Evolutionary conservation across 345 rosid genomes (phyloP), one percentile per base, ranked within the genome.

Genomic region (Kernera saxatilis): DNA sequence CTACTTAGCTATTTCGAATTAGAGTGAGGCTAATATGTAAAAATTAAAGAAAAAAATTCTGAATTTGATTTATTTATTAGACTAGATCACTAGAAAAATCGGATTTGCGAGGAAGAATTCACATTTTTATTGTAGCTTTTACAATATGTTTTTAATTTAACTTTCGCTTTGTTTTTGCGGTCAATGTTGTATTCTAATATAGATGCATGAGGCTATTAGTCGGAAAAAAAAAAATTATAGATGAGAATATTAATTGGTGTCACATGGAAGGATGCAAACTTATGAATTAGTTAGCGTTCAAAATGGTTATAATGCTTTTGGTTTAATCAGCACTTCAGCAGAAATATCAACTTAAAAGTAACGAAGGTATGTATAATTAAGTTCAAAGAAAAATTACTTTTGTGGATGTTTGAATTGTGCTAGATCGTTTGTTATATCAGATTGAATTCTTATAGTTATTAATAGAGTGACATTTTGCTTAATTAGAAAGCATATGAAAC

Each of bases 1-100:
- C 10, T 65, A 57, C 72, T 57, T 73, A 6, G 72, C 77, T 66
- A 65, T 73, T 37, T 46, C 72, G 14, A 64, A 73, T 55, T 72
- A 72, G 64, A 45, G 8, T 4, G 25, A n/a, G 13, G 27, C 18
- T 18, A 68, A 32, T 9, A n/a, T 44, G 35, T 69, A 22, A 7
- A 40, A 23, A 3, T n/a, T 18, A 14, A 52, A 52, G n/a, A 40
- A 4, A 4, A 14, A 50, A 26, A 2, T 17, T n/a, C 17, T 40
- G 32, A 21, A 25, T 33, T 46, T 36, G 64, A 23, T 55, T 55
- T 0, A 25, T 25, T 19, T 12, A 64, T 33, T 35, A 12, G 22
- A 9, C 43, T 43, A 39, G 1, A 19, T 46, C 30, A 50, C 23
- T 49, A 50, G 17, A 11, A 36, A 13, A 4, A 2, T 15, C 45